Percentiles rank a stretch among this genome's conserved stretches.
phyloP scores from a whole-genome alignment of 164 flowering plant genomes.

The Kingdonia uniflora region DNA sequence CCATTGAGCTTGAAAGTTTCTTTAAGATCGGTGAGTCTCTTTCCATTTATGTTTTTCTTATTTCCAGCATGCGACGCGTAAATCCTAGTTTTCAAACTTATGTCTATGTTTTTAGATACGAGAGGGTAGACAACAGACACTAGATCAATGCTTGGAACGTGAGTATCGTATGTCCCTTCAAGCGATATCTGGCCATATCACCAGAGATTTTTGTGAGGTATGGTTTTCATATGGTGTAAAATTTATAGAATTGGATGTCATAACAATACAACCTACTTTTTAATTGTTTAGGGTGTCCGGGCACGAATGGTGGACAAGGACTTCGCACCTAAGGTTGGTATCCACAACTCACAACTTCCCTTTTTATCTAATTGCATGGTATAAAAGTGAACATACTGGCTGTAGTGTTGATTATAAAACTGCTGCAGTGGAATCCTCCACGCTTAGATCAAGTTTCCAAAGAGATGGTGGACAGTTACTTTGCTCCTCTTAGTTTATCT shows the following conservation, averaged over 20 bases:
- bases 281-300: conserved; percentile 56
- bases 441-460: conserved; percentile 44
- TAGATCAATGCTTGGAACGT: conserved; percentile 70
- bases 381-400: background rate
- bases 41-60: background rate
- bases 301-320: conserved; percentile 81
- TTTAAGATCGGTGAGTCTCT: conserved; percentile 64
- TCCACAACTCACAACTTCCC: background rate
- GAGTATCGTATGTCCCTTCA: conserved; percentile 76
- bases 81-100: too few species aligned
- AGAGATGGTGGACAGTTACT: conserved; percentile 73
- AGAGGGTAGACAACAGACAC: conserved; percentile 76
- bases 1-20: conserved; percentile 82
- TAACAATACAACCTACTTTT: background rate
- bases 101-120: conserved; percentile 40
- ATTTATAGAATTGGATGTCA: background rate
- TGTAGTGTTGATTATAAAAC: background rate
- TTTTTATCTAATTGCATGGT: background rate
- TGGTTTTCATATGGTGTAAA: background rate
- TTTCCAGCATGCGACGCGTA: too few species aligned
- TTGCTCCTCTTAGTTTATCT: conserved; percentile 40
- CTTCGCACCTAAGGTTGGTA: conserved; percentile 70
- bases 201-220: conserved; percentile 82
- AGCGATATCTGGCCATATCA: conserved; percentile 44
- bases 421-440: conserved; percentile 78